Conservation (phyloP, 169 alveolate species). For the Eimeria acervulina region DNA sequence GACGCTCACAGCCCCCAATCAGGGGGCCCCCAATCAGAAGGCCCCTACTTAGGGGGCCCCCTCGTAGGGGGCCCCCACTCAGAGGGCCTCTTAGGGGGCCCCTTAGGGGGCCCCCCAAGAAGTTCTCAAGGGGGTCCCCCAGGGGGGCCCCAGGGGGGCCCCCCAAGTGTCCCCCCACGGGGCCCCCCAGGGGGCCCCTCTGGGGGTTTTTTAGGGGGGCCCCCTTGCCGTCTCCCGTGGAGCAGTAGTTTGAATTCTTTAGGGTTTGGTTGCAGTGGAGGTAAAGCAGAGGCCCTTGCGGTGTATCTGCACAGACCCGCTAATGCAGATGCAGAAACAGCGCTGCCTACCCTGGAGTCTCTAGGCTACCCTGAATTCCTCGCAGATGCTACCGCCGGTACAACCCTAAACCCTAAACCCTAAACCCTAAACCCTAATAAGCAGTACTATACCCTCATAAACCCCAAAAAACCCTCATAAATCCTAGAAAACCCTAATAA, state of each 20-base stretch:
- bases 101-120: too few relatives aligned
- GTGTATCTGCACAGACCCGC: not conserved
- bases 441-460: too few relatives aligned
- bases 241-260: not conserved
- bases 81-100: too few relatives aligned
- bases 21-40: too few relatives aligned
- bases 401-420: too few relatives aligned
- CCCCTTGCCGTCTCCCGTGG: not conserved
- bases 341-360: not conserved
- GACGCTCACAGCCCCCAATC: not conserved
- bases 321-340: not conserved
- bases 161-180: too few relatives aligned
- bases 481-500: too few relatives aligned
- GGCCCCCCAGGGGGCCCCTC: not conserved
- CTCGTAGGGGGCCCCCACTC: not conserved
- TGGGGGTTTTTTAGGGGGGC: too few relatives aligned
- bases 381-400: not conserved
- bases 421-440: too few relatives aligned
- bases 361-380: not conserved
- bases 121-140: too few relatives aligned
- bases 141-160: not conserved
- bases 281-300: constrained; percentile 25
- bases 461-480: too few relatives aligned
- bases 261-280: not conserved
- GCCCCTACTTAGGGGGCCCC: constrained; percentile 27